Base-by-base conservation (phyloP, 108 stramenopile genomes). In the Nannochloropsis oceanica region DNA sequence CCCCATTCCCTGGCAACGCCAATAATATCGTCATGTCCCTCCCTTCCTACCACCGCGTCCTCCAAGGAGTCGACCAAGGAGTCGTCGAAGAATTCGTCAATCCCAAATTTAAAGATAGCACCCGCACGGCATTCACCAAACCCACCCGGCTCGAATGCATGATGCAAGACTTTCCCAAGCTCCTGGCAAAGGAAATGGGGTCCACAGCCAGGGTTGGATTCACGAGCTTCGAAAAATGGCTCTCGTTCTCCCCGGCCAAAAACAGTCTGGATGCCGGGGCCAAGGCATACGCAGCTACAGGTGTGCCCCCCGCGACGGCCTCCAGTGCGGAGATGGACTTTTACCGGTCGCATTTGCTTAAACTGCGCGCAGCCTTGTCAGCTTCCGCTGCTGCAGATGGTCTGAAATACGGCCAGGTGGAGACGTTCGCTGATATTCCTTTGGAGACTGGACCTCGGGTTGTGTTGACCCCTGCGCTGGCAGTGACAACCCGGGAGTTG, bases 1-100 rank as follows among this genome's bases (percentile, higher is more conserved):
- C 95, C 26, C 96, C 97, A n/a, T 99, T 93, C 88, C 94, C 96
- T 25, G 98, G 98, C 79, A 99, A 99, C 89, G 95, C 95, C 84
- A 99, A 99, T 87, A 96, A 97, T 85, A 90, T 99, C 43, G 92
- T 99, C 5, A 95, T 99, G 85, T 91, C 94, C 81, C 90, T 97
- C 87, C 87, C 92, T 26, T 92, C 92, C 12, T 99, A 99, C 90
- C 90, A 81, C 26, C 82, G 27, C 18, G 82, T 82, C 18, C 80
- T 97, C 11, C 43, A 83, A 12, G 92, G 94, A 81, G 86, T 92
- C 90, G 79, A 92, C 81, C 81, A 84, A 26, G 92, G 92, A 1
- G 91, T 92, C 7, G 91, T 92, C 2, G 85, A 83, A n/a, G 92
- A 92, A 83, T 92, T 92, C 83, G 92, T 92, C 73, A 92, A 92